phyloP scores from a whole-genome alignment of 192 early-diverging fungal genomes.

The Globomyces pollinis-pini region DNA sequence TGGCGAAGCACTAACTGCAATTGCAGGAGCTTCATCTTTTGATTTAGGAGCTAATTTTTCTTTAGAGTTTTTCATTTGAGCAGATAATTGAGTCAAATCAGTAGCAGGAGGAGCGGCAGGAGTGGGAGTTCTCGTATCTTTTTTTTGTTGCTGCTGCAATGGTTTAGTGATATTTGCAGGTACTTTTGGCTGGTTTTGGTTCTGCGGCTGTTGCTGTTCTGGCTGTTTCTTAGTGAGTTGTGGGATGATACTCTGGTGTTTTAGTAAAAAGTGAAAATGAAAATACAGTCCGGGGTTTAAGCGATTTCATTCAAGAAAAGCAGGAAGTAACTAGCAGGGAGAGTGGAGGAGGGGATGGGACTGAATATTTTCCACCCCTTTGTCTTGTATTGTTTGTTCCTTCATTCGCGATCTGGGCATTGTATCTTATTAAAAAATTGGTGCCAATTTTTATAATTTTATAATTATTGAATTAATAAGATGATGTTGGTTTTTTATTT shows the following conservation, averaged over 20 bases:
- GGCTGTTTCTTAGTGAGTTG: not conserved
- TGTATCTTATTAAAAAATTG: too few species aligned
- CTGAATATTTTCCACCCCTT: too few species aligned
- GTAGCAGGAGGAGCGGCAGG: constrained; percentile 10
- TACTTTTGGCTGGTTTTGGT: not conserved
- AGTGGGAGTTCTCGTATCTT: constrained; percentile 2
- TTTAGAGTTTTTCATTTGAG: constrained; percentile 14
- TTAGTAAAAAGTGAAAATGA: not conserved
- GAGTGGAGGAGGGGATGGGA: too few species aligned
- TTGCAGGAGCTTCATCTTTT: constrained; percentile 17
- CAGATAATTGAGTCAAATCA: constrained; percentile 11
- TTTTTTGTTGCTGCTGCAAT: not conserved
- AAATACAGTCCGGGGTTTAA: too few species aligned
- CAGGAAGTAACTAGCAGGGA: too few species aligned
- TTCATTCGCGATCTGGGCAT: too few species aligned
- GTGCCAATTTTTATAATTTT: too few species aligned
- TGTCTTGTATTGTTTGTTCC: too few species aligned
- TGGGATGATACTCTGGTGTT: not conserved
- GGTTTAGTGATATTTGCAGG: not conserved
- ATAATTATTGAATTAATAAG: too few species aligned
- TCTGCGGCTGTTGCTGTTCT: not conserved
- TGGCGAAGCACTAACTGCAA: not conserved
- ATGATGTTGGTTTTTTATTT: too few species aligned
- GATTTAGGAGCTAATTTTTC: too few species aligned
- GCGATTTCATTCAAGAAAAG: too few species aligned